A percentile compares a stretch with the other conserved stretches of the same genome.
phyloP scores from a whole-genome alignment of 176 grass and related monocot species.

The Carex parvula region DNA sequence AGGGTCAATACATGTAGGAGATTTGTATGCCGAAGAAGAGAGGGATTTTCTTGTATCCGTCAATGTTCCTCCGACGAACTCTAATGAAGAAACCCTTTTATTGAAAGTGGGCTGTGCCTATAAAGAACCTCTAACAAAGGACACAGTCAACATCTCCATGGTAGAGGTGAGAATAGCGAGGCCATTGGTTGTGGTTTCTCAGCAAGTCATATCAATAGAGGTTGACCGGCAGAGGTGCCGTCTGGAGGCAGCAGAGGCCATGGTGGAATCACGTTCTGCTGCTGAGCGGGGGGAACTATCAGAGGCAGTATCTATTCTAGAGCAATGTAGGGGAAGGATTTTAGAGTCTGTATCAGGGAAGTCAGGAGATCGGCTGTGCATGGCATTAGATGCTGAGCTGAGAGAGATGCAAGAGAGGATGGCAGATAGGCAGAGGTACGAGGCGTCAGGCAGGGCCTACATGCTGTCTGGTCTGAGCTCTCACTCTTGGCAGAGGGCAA shows the following conservation, averaged over 20 bases:
- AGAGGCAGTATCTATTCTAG: conserved; percentile 58
- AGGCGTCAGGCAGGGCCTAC: conserved; percentile 64
- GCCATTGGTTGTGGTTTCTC: conserved; percentile 35
- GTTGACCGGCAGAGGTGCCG: conserved; percentile 86
- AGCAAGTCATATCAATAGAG: conserved; percentile 53
- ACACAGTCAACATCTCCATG: conserved; percentile 45
- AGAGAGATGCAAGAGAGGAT: conserved; percentile 90
- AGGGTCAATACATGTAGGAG: conserved; percentile 65
- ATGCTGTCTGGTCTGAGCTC: conserved; percentile 85
- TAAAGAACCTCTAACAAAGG: conserved; percentile 70
- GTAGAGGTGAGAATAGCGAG: conserved; percentile 71
- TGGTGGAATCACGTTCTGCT: conserved; percentile 59
- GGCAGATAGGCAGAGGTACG: conserved; percentile 63
- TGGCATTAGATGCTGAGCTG: conserved; percentile 64
- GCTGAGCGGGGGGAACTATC: conserved; percentile 58
- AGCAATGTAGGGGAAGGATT: conserved; percentile 60
- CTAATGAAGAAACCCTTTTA: conserved; percentile 36
- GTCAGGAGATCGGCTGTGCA: conserved; percentile 59
- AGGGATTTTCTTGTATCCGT: conserved; percentile 80
- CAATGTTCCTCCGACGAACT: conserved; percentile 45
- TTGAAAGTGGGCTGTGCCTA: conserved; percentile 64
- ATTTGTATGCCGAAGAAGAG: conserved; percentile 88
- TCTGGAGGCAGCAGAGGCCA: conserved; percentile 76
- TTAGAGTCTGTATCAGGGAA: conserved; percentile 47
- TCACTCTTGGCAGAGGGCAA: conserved; percentile 85